A percentile compares a stretch with the other conserved stretches of the same genome.
Evolutionary conservation across 208 protist species (phyloP).

Genomic region (Leishmania turanica): DNA sequence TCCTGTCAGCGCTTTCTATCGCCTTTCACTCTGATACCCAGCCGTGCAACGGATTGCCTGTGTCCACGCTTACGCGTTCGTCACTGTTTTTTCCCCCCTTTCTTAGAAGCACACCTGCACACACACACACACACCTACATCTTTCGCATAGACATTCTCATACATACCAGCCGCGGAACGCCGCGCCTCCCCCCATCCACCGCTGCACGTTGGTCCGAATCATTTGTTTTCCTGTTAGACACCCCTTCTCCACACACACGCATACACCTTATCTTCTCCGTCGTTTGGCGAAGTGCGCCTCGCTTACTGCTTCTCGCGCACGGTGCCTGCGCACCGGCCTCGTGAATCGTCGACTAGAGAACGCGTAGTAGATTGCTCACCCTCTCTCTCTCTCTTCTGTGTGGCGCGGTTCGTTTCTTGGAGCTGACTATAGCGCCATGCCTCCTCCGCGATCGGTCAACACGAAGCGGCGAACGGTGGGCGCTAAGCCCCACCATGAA

Average conservation of each 20-base stretch:
- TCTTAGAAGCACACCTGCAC: conserved; percentile 4
- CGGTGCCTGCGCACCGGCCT: not conserved
- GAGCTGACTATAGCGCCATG: not conserved
- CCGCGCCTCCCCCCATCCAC: not conserved
- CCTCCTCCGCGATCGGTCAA: not conserved
- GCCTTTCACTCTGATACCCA: not conserved
- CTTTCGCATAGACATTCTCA: conserved; percentile 1
- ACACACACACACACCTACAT: not conserved
- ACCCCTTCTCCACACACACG: not conserved
- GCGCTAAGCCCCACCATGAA: not conserved
- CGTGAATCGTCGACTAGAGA: not conserved
- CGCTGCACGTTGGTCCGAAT: not conserved
- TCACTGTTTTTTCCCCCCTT: not conserved
- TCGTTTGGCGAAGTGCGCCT: not conserved
- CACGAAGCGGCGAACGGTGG: not conserved
- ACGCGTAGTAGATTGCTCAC: not conserved
- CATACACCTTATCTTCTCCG: not conserved
- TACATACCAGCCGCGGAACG: not conserved
- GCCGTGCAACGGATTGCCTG: not conserved
- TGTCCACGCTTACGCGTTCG: not conserved
- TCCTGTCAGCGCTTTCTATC: conserved; percentile 1
- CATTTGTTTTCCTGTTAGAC: not conserved
- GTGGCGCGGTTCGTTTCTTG: not conserved
- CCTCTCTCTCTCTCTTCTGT: not conserved
- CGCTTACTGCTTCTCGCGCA: not conserved